phyloP scores from a whole-genome alignment of 225 moss, liverwort and hornwort species.

The Physcomitrellopsis africana region DNA sequence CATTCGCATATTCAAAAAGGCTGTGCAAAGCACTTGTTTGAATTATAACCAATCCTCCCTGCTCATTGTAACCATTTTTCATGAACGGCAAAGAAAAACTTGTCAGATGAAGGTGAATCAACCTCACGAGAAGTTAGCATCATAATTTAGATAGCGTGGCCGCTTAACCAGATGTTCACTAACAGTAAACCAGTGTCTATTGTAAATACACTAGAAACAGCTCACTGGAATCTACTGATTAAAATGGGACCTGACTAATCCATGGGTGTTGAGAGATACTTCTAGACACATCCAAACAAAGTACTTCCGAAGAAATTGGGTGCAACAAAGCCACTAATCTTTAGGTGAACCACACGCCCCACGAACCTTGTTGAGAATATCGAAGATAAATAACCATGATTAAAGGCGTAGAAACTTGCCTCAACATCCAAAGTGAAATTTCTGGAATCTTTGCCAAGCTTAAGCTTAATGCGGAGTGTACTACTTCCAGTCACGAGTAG shows the following conservation, averaged over 20 bases:
- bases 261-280: not conserved
- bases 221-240: slow-evolving; percentile 3
- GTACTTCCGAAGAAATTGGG: slow-evolving; percentile 6
- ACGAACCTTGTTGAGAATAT: not conserved
- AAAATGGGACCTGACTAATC: slow-evolving; percentile 9
- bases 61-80: slow-evolving; percentile 33
- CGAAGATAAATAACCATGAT: slow-evolving; percentile 1
- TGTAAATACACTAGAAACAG: slow-evolving; percentile 2
- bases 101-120: slow-evolving; percentile 20
- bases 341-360: not conserved
- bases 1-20: slow-evolving; percentile 57
- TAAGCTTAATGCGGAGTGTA: slow-evolving; percentile 61
- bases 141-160: slow-evolving; percentile 6
- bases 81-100: slow-evolving; percentile 17
- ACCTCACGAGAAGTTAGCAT: slow-evolving; percentile 19
- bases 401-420: slow-evolving; percentile 45
- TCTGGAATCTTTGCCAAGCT: slow-evolving; percentile 59
- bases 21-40: slow-evolving; percentile 78
- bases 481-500: slow-evolving; percentile 73
- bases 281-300: slow-evolving; percentile 21
- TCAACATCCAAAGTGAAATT: slow-evolving; percentile 57
- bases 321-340: not conserved
- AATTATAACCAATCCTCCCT: slow-evolving; percentile 84
- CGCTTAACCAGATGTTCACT: not conserved
- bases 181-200: slow-evolving; percentile 12